Evolutionary conservation across 164 flowering plant genomes (phyloP).

Genomic region (Buxus sempervirens): DNA sequence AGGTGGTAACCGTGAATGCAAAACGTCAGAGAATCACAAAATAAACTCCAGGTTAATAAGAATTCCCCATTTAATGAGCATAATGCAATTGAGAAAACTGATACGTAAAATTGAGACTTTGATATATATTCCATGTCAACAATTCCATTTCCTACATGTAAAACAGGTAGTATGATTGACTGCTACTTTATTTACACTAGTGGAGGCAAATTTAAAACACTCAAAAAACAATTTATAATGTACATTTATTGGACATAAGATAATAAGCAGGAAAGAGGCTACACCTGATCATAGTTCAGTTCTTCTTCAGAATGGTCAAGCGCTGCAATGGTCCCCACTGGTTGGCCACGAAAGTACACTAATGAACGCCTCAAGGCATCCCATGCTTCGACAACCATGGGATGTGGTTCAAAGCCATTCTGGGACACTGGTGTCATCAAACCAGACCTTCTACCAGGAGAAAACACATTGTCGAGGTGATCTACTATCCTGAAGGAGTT

Average conservation of each 20-base stretch:
- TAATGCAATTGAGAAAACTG: too few relatives aligned
- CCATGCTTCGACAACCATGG: constrained; percentile 77
- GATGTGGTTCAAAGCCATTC: constrained; percentile 47
- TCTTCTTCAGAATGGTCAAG: constrained; percentile 61
- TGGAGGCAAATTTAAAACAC: background rate
- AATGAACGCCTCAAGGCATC: constrained; percentile 63
- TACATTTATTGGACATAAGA: background rate
- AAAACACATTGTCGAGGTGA: constrained; percentile 34
- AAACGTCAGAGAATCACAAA: too few relatives aligned
- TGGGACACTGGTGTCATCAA: constrained; percentile 46
- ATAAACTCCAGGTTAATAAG: too few relatives aligned
- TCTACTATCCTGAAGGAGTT: constrained; percentile 23
- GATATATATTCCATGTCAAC: background rate
- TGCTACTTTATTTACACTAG: background rate
- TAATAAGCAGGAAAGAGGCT: background rate
- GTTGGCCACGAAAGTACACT: constrained; percentile 75
- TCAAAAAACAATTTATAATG: background rate
- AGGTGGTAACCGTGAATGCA: too few relatives aligned
- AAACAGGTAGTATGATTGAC: background rate
- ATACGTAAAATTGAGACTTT: too few relatives aligned
- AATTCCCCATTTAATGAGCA: too few relatives aligned
- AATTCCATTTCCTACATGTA: background rate
- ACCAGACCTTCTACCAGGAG: constrained; percentile 46
- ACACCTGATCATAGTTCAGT: constrained; percentile 89
- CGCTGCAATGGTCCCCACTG: constrained; percentile 92